Base-by-base conservation (phyloP, 2,329 filamentous ascomycete genomes). In the Cladosporium sp. region DNA sequence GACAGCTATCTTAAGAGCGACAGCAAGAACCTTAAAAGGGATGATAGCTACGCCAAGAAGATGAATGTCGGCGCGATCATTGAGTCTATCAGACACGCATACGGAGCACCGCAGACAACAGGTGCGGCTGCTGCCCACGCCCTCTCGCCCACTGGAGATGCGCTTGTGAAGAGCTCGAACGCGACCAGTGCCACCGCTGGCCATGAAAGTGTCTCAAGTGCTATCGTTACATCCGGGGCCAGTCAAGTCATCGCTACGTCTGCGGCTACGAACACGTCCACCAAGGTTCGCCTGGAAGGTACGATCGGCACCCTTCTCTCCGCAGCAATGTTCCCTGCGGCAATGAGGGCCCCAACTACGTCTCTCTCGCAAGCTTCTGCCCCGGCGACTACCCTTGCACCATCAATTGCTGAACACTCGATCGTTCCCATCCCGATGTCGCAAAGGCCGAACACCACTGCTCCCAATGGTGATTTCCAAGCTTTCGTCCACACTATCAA, bases 401-500 rank as follows among this genome's bases (percentile, higher is more conserved):
- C n/a, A 8, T 49, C 58, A 5, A 39, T 21, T 3, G 18, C 25
- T 14, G 21, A 30, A 18, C 28, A 46, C n/a, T 49, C 46, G 3
- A 49, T 62, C 10, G 59, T 53, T 3, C 46, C 59, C 0, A 62
- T 62, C 16, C 30, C 59, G 1, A 62, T 62, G 59, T 62, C 59
- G 1, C 30, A 62, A 18, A 26, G 5, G 21, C 59, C 59, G 18
- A 54, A 62, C 59, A 53, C 59, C 46, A 53, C 59, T 36, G 59
- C 59, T 21, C 28, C 46, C 21, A 48, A 53, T 11, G 59, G 13
- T 10, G 18, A 18, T 11, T 21, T 62, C 18, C 59, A 62, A 28
- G 59, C 59, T 5, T 62, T 62, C 32, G 48, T 62, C n/a, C 59
- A 62, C 59, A 32, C 59, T 2, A 54, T 62, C 32, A 54, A 62